Evolutionary conservation across 345 rosid species (phyloP).

Genomic region (Eucalyptus cladocalyx): DNA sequence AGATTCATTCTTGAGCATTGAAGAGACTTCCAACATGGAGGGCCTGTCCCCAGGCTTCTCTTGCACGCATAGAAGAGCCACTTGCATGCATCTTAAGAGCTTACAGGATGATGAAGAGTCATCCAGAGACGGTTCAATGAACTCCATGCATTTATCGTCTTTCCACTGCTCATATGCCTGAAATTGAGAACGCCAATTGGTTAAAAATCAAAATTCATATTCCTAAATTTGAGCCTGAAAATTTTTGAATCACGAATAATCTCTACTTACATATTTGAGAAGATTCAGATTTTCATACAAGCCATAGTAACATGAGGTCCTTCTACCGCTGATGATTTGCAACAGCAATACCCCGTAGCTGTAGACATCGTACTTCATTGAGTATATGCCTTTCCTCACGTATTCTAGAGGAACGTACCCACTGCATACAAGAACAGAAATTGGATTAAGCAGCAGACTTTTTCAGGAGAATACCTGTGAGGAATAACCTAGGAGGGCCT

Average conservation of each 20-base stretch:
- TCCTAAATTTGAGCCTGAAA: not conserved
- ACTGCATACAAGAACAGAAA: not conserved
- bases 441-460: not conserved
- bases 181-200: not conserved
- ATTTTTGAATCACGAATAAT: not conserved
- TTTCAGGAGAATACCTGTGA: too few relatives aligned
- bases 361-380: constrained; percentile 37
- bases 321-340: constrained; percentile 38
- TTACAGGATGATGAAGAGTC: constrained; percentile 3
- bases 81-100: constrained; percentile 8
- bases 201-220: not conserved
- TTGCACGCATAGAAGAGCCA: constrained; percentile 22
- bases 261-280: constrained; percentile 17
- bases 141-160: not conserved
- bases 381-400: constrained; percentile 24
- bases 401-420: constrained; percentile 46
- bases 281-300: constrained; percentile 8
- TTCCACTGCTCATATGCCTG: constrained; percentile 18
- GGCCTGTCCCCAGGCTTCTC: constrained; percentile 10
- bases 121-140: constrained; percentile 8
- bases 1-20: constrained; percentile 3
- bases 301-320: constrained; percentile 10
- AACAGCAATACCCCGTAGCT: constrained; percentile 42
- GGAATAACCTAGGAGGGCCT: not conserved
- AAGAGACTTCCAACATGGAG: constrained; percentile 14